Conservation (phyloP, 768 basidiomycete species). For the Sutorius australiensis region DNA sequence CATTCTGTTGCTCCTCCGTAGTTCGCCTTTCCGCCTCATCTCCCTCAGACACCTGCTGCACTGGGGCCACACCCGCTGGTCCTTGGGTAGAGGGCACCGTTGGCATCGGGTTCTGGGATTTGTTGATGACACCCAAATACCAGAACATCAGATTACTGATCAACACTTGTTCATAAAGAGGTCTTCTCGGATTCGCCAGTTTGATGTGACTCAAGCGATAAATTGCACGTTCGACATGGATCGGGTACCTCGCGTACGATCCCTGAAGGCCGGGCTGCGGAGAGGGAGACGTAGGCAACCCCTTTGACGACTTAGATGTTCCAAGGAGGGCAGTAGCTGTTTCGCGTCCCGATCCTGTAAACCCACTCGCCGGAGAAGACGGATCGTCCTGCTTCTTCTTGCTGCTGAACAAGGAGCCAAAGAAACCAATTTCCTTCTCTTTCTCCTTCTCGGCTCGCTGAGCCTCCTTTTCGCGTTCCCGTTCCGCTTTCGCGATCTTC, state of each 20-base stretch:
- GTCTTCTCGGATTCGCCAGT: constrained; percentile 92
- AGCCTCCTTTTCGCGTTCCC: constrained; percentile 47
- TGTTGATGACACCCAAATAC: constrained; percentile 98
- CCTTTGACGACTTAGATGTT: constrained; percentile 75
- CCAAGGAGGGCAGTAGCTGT: constrained; percentile 85
- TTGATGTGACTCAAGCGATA: constrained; percentile 98
- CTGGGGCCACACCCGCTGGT: constrained; percentile 16
- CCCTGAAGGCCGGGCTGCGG: constrained; percentile 42
- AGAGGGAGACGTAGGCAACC: constrained; percentile 56
- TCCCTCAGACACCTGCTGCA: constrained; percentile 32
- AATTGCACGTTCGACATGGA: constrained; percentile 97
- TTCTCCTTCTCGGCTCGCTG: constrained; percentile 47
- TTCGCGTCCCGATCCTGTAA: constrained; percentile 65
- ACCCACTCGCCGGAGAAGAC: constrained; percentile 33
- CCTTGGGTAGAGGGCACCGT: constrained; percentile 35
- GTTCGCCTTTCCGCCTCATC: constrained; percentile 39
- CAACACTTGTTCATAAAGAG: constrained; percentile 93
- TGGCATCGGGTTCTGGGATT: constrained; percentile 56
- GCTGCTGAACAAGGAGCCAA: constrained; percentile 86
- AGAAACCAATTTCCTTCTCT: constrained; percentile 74
- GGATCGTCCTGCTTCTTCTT: constrained; percentile 84
- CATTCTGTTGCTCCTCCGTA: constrained; percentile 36
- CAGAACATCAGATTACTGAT: constrained; percentile 98
- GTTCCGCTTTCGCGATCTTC: constrained; percentile 44
- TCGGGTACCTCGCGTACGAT: constrained; percentile 81